Evolutionary conservation across 2,329 filamentous ascomycete genomes (phyloP), one percentile per base, ranked within the genome.

Genomic region (Fusarium brachygibbosum): DNA sequence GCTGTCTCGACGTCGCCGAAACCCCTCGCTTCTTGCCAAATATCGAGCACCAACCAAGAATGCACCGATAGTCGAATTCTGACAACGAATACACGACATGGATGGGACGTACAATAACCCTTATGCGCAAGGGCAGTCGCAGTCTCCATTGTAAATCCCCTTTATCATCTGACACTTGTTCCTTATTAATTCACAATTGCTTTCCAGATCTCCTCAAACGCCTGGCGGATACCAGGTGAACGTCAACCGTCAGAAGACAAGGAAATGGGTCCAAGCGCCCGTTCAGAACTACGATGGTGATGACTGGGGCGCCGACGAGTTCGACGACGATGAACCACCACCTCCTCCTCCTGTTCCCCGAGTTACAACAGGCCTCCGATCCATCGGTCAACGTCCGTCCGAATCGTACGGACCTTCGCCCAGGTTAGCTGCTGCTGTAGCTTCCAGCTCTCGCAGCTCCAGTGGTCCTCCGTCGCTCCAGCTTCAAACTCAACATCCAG

Each of bases 261-360:
- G 91, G 81, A 97, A 97, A 87, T 98, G 95, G 95, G 91, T 95
- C 37, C 91, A 97, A 75, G 95, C 95, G 35, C 95, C 94, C 79
- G 86, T 89, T 61, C 90, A 92, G 73, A 92, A 89, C 76, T 98
- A 98, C 76, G 94, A 95, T 75, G 95, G 94, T 68, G 94, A 97
- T 74, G 95, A 97, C 76, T 98, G 95, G 94, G 95, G 93, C 35
- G 91, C 85, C 58, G 89, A 91, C 35, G 87, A 90, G 11, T 86
- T 88, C 60, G 86, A 88, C n/a, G 83, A 85, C 55, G 86, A 87
- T 40, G 85, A 86, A 35, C 79, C 80, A 28, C 79, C 82, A 50
- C 80, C 83, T 32, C 73, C 72, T 28, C 73, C 71, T 34, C 70
- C 77, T 29, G 72, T 75, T 35, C 65, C 73, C 68, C 61, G 74